Evolutionary conservation across 176 grass and related monocot species (phyloP), one percentile per base, ranked within the genome.

Genomic region (Oryza punctata): DNA sequence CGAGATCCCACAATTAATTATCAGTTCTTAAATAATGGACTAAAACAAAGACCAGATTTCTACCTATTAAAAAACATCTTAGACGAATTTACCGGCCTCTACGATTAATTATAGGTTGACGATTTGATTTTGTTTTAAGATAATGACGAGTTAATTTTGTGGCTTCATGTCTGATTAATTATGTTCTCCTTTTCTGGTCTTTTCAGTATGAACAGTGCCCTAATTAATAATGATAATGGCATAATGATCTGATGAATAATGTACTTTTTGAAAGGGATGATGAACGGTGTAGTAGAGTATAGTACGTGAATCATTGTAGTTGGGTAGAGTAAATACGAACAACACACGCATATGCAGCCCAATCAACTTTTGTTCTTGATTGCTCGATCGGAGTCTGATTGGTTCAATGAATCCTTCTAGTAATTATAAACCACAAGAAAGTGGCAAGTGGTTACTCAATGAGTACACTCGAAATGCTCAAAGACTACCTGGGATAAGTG

Each of bases 121-220:
- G 12, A 47, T 47, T 47, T 47, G 45, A 47, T 47, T 47, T 14
- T 47, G 45, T 15, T n/a, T n/a, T n/a, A n/a, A n/a, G 13, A 47
- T 88, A 37, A 37, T 74, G 75, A 79, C 75, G 28, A 33, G 12
- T 70, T 7, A 38, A 37, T 7, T 65, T 60, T 46, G 19, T 40
- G 13, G 25, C 10, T 47, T 49, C 41, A 35, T 16, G 40, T 41
- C 18, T 43, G 6, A 44, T 78, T 23, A 50, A 15, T 52, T 23
- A 59, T 19, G 26, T 33, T 80, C n/a, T 60, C 71, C 75, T 63
- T 78, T 78, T 81, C 63, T 46, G 10, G 8, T 21, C 25, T 6
- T 23, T 54, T 76, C 44, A 52, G 67, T 7, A 11, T 33, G 1
- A 12, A 7, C 7, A 45, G 18, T 60, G 59, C 33, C 68, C 32